Base-by-base conservation (phyloP, 805 yeast genomes). In the Teunomyces panamensis region DNA sequence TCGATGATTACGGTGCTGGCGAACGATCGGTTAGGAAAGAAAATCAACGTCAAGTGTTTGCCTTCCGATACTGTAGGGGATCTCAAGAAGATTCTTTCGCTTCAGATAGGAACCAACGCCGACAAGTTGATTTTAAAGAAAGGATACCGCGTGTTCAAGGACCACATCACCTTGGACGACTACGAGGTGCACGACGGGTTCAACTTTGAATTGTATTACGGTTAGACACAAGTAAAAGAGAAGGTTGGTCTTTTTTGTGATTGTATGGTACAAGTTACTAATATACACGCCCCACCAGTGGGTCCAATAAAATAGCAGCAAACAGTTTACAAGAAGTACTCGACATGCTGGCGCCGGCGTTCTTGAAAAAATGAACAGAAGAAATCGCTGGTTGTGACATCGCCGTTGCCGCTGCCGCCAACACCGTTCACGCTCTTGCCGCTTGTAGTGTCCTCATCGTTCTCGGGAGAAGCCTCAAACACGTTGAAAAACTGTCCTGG, bases 401-500 rank as follows among this genome's bases (percentile, higher is more conserved):
- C 42, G 9, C 24, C 44, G 29, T 47, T 56, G 29, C 14, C 44
- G 4, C 45, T 49, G 36, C 42, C 50, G 29, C 47, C 55, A 27
- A 58, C 49, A 1, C 76, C 73, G 55, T 68, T 72, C 47, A 77
- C 71, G 30, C 71, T 57, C 43, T 67, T 65, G 7, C 76, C 74
- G 57, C 63, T 67, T 39, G 61, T 43, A 9, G 80, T 75, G 53
- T 77, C 85, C 53, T 79, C 79, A 45, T 83, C 86, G 62, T 91
- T 90, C 58, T 90, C 97, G 0, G 98, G 98, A 6, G 97, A 94
- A 10, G 97, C 98, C 53, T 89, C 98, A 67, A 94, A 94, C 1
- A 95, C 96, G 61, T 94, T 94, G 68, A 92, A 94, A 46, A 81
- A 83, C 41, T 87, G 85, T 24, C 83, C 81, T 43, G 74, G 68